Conservation (phyloP, 139 green algal genomes). For the Chlorella sp. region DNA sequence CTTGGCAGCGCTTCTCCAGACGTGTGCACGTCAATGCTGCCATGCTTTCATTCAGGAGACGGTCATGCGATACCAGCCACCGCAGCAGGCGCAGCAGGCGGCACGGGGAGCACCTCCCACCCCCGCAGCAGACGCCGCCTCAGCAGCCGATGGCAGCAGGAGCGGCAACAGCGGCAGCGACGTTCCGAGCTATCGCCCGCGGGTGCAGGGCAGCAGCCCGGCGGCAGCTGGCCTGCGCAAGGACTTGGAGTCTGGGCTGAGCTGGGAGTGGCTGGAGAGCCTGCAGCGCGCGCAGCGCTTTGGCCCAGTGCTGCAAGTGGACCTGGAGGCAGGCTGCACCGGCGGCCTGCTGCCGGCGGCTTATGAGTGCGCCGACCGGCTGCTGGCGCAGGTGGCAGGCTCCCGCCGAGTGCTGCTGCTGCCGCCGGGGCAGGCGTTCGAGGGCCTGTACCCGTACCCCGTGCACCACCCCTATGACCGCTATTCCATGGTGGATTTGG, state of each 20-base stretch:
- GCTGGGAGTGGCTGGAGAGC: slow-evolving; percentile 55
- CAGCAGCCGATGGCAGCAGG: neutral
- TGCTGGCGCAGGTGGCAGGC: slow-evolving; percentile 68
- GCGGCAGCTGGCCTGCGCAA: neutral
- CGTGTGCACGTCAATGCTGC: neutral
- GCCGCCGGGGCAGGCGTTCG: slow-evolving; percentile 52
- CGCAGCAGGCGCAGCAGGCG: neutral
- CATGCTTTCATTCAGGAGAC: neutral
- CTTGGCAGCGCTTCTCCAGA: too few species aligned
- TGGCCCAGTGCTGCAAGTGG: slow-evolving; percentile 35
- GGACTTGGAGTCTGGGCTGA: slow-evolving; percentile 31
- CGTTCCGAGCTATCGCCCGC: neutral
- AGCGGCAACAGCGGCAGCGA: neutral
- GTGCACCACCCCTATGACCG: slow-evolving; percentile 77
- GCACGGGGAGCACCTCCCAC: too few species aligned
- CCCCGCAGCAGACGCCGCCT: neutral
- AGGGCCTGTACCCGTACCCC: slow-evolving; percentile 79
- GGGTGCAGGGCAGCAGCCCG: neutral
- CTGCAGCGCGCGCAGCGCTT: slow-evolving; percentile 36
- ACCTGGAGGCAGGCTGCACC: slow-evolving; percentile 47
- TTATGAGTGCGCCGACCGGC: slow-evolving; percentile 56
- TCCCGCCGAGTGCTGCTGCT: slow-evolving; percentile 70
- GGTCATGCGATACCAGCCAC: slow-evolving; percentile 3
- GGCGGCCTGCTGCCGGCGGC: slow-evolving; percentile 58
- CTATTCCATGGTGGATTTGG: slow-evolving; percentile 75